phyloP scores from a whole-genome alignment of 805 yeast species.

The Yarrowia sp. region DNA sequence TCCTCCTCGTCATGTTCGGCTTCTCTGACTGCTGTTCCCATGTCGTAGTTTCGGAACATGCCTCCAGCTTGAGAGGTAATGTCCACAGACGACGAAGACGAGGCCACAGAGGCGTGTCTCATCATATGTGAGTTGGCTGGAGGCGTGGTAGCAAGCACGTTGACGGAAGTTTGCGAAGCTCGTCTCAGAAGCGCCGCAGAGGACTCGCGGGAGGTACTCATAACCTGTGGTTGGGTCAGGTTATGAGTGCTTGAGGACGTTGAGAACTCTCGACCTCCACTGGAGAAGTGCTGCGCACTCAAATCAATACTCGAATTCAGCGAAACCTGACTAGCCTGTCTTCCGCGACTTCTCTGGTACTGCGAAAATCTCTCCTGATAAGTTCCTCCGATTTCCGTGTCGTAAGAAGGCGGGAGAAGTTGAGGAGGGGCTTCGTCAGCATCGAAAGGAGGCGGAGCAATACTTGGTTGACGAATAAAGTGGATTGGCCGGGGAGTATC shows the following conservation, averaged over 20 bases:
- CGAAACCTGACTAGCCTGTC: too few relatives aligned
- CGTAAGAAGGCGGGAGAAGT: conserved; percentile 5
- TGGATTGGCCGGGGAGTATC: conserved; percentile 49
- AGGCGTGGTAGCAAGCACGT: conserved; percentile 14
- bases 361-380: conserved; percentile 4
- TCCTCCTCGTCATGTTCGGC: background rate
- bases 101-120: background rate
- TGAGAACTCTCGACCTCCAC: too few relatives aligned
- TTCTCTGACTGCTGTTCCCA: background rate
- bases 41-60: conserved; percentile 1
- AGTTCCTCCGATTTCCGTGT: background rate
- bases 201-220: background rate
- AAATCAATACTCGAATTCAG: too few relatives aligned
- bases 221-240: too few relatives aligned
- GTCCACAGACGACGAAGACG: conserved; percentile 2
- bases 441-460: conserved; percentile 65
- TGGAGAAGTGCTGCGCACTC: too few relatives aligned
- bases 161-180: conserved; percentile 15
- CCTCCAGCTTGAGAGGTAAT: background rate
- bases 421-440: conserved; percentile 31
- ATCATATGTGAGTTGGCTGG: background rate
- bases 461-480: conserved; percentile 52
- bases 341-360: background rate
- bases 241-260: too few relatives aligned
- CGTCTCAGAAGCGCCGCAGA: background rate